Conservation (phyloP, 73 alveolate species). For the Tetrahymena elliotti region DNA sequence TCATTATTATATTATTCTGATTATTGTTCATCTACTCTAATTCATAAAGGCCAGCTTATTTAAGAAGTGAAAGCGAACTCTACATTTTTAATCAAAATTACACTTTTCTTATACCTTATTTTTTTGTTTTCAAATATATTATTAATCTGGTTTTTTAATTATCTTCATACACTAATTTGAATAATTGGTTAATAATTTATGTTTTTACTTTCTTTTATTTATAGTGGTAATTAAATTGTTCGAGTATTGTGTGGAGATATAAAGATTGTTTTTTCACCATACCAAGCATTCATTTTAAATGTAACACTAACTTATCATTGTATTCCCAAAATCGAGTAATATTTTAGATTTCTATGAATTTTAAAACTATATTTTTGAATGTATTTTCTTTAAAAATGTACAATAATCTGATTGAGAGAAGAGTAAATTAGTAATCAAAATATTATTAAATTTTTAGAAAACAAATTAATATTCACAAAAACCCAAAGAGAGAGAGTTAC, state of each 20-base stretch:
- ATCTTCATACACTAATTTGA: neutral
- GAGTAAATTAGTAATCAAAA: too few relatives aligned
- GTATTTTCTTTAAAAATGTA: neutral
- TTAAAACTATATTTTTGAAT: too few relatives aligned
- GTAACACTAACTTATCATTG: neutral
- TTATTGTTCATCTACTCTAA: neutral
- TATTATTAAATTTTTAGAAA: too few relatives aligned
- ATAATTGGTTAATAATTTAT: too few relatives aligned
- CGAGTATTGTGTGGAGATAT: neutral
- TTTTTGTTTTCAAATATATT: too few relatives aligned
- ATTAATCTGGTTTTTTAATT: too few relatives aligned
- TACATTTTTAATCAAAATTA: neutral
- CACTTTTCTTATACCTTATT: neutral
- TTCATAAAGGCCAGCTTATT: neutral
- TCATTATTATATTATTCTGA: too few relatives aligned
- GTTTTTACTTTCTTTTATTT: too few relatives aligned
- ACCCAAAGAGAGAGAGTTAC: too few relatives aligned
- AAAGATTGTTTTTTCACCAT: neutral
- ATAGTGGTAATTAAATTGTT: neutral
- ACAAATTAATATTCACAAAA: too few relatives aligned
- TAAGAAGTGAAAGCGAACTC: neutral
- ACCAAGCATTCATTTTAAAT: neutral
- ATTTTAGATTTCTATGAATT: neutral
- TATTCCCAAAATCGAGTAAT: neutral
- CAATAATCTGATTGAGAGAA: too few relatives aligned